These are phyloP conservation scores for Hymenoscyphus repandus DNA, from an alignment of 2,329 filamentous ascomycete species.

Conservation along the genomic window DNA sequence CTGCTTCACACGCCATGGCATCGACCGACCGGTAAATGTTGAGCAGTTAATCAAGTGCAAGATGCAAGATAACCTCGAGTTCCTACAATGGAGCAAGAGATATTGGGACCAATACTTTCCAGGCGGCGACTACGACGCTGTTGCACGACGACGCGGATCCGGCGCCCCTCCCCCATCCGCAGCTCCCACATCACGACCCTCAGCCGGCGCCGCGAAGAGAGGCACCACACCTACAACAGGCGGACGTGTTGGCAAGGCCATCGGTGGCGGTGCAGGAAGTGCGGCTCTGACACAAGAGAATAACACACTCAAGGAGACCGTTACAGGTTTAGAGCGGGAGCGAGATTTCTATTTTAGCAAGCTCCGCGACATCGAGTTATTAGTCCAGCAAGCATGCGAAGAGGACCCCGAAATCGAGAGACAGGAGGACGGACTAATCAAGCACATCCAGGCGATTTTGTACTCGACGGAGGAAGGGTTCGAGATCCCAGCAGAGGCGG, in stretches of 20 bases:
- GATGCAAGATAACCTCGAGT: conserved; percentile 99
- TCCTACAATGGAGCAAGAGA: conserved; percentile 92
- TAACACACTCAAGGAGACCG: conserved; percentile 84
- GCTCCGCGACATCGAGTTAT: conserved; percentile 89
- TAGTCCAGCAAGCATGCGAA: conserved; percentile 90
- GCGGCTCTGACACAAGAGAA: conserved; percentile 82
- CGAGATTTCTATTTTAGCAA: conserved; percentile 99
- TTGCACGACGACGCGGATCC: conserved; percentile 75
- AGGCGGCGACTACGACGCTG: conserved; percentile 92
- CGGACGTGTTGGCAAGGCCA: conserved; percentile 38
- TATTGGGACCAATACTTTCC: conserved; percentile 99
- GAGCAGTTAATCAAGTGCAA: conserved; percentile 92
- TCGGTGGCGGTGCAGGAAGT: conserved; percentile 49
- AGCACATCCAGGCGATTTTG: conserved; percentile 92
- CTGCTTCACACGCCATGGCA: conserved; percentile 74
- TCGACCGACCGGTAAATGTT: conserved; percentile 88
- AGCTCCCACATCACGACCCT: conserved; percentile 44
- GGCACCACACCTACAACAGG: conserved; percentile 37
- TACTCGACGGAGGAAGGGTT: conserved; percentile 95
- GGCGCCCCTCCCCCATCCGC: conserved; percentile 49
- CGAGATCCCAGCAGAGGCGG: conserved; percentile 73
- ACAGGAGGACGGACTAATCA: conserved; percentile 85
- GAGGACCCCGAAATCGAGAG: conserved; percentile 90
- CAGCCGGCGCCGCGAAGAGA: conserved; percentile 40
- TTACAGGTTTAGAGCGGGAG: conserved; percentile 90